phyloP scores from a whole-genome alignment of 495 filamentous ascomycete genomes.

The Lasiosphaeria miniovina region DNA sequence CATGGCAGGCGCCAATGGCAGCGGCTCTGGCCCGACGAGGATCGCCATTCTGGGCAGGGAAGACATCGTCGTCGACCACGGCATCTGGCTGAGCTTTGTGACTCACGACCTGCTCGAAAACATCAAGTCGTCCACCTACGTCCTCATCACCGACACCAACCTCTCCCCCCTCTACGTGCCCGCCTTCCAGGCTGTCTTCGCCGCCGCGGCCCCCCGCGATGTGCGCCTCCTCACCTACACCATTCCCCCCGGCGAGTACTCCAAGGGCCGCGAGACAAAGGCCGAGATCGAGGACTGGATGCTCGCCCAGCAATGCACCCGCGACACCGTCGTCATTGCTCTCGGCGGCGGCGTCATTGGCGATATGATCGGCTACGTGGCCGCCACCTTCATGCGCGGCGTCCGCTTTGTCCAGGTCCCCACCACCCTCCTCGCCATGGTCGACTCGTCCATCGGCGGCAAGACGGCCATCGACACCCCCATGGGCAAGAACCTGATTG shows the following conservation, averaged over 20 bases:
- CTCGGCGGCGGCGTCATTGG: constrained; percentile 97
- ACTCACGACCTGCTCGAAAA: constrained; percentile 75
- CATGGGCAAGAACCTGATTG: constrained; percentile 94
- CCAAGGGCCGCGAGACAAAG: constrained; percentile 89
- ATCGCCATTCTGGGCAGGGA: constrained; percentile 60
- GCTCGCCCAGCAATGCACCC: constrained; percentile 83
- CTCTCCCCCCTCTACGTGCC: constrained; percentile 77
- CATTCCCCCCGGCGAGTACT: constrained; percentile 87
- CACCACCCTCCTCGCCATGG: constrained; percentile 93
- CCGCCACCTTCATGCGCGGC: constrained; percentile 96
- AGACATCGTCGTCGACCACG: constrained; percentile 87
- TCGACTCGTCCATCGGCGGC: constrained; percentile 95
- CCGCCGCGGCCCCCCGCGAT: constrained; percentile 48
- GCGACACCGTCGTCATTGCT: constrained; percentile 92
- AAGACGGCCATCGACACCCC: constrained; percentile 98
- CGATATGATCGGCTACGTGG: constrained; percentile 95
- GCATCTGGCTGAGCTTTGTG: constrained; percentile 81
- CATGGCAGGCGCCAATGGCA: constrained; percentile 27
- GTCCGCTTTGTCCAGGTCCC: constrained; percentile 95
- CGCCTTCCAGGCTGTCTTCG: constrained; percentile 69
- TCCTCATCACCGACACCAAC: constrained; percentile 95
- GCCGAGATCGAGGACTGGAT: constrained; percentile 98
- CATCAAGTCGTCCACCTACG: constrained; percentile 82
- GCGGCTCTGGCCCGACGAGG: constrained; percentile 43
- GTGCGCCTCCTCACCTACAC: constrained; percentile 80